phyloP scores from a whole-genome alignment of 495 filamentous ascomycete species.

The Podospora conica region DNA sequence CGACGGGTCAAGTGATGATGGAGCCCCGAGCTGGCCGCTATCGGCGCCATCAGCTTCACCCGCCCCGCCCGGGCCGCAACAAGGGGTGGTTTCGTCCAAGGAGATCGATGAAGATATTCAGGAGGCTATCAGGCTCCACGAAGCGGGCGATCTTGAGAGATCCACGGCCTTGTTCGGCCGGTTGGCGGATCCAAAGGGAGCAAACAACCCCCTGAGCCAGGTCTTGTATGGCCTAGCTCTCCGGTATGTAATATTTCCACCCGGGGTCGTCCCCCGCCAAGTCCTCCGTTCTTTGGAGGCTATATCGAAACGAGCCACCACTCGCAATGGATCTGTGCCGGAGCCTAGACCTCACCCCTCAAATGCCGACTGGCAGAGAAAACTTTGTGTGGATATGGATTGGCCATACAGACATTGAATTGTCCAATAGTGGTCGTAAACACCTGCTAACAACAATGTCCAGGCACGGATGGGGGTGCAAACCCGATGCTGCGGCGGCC shows the following conservation, averaged over 20 bases:
- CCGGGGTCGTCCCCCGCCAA: not conserved
- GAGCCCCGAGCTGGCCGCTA: conserved; percentile 4
- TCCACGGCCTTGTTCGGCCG: conserved; percentile 83
- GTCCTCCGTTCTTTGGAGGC: no score
- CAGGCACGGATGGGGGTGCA: conserved; percentile 92
- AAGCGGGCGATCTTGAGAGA: conserved; percentile 64
- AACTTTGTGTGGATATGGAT: conserved; percentile 13
- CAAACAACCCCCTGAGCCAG: conserved; percentile 89
- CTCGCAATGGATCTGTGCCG: no score
- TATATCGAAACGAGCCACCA: no score
- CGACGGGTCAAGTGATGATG: conserved; percentile 16
- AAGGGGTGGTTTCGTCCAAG: conserved; percentile 40
- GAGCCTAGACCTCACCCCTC: not conserved
- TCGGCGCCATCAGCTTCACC: conserved; percentile 1
- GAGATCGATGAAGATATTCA: conserved; percentile 74
- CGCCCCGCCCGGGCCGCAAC: conserved; percentile 13
- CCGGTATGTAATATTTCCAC: conserved; percentile 55
- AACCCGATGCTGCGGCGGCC: conserved; percentile 62
- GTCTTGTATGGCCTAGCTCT: conserved; percentile 93
- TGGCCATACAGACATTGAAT: conserved; percentile 13
- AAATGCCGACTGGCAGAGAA: not conserved
- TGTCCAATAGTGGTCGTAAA: conserved; percentile 14
- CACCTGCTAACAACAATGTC: conserved; percentile 11
- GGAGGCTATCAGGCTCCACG: conserved; percentile 92
- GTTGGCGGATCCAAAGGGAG: conserved; percentile 76